Evolutionary conservation across 257 asterid species (phyloP).

Genomic region (Nicotiana paniculata): DNA sequence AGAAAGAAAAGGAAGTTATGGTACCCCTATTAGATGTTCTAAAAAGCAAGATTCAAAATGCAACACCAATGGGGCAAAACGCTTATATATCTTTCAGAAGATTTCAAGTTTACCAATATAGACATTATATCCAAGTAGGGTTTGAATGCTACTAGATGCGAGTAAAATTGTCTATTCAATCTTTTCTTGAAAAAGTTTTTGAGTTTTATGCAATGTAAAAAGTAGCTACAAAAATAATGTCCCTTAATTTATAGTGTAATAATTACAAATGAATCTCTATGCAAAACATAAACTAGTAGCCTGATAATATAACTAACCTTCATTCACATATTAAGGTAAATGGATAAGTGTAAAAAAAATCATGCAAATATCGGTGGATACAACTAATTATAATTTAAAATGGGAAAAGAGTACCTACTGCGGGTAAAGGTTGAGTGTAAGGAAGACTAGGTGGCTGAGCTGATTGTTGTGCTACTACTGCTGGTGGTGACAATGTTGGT

Average conservation of each 20-base stretch:
- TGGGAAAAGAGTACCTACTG: conserved; percentile 50
- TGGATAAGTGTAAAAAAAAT: too few relatives aligned
- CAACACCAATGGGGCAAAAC: neutral
- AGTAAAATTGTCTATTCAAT: too few relatives aligned
- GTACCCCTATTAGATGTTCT: neutral
- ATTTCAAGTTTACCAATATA: neutral
- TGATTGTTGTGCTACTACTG: neutral
- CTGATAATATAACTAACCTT: too few relatives aligned
- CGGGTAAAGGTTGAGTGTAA: conserved; percentile 38
- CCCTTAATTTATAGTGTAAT: too few relatives aligned
- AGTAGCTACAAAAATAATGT: too few relatives aligned
- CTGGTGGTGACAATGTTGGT: neutral
- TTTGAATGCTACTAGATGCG: neutral
- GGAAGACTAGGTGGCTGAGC: conserved; percentile 2
- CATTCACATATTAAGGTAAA: too few relatives aligned
- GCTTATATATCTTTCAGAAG: neutral
- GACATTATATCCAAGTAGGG: neutral
- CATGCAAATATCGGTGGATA: neutral
- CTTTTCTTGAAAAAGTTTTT: too few relatives aligned
- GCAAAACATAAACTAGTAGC: too few relatives aligned
- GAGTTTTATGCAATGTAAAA: too few relatives aligned
- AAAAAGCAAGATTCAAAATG: neutral
- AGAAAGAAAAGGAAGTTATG: neutral
- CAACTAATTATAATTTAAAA: neutral
- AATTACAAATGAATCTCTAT: too few relatives aligned